Conservation (phyloP, 257 asterid genomes). For the Solanum megistacrolobum region DNA sequence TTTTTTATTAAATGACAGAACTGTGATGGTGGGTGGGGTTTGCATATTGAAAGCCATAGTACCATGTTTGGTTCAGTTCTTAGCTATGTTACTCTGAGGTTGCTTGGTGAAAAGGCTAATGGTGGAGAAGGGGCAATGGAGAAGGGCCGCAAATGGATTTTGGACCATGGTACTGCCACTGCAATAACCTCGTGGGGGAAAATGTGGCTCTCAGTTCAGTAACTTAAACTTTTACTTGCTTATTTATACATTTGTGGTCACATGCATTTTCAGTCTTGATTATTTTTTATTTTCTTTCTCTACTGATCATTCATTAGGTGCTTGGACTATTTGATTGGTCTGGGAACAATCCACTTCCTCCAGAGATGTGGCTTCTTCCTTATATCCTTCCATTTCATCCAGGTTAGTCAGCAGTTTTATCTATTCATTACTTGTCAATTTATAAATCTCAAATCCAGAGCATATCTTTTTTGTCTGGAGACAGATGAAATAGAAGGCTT, state of each 20-base stretch:
- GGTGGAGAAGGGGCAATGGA: slow-evolving; percentile 90
- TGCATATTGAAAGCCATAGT: slow-evolving; percentile 97
- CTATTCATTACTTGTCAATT: background rate
- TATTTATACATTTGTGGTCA: background rate
- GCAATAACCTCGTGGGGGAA: slow-evolving; percentile 97
- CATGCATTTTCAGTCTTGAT: background rate
- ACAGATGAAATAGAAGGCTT: background rate
- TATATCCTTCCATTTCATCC: slow-evolving; percentile 85
- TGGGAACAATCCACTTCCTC: slow-evolving; percentile 97
- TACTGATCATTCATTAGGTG: slow-evolving; percentile 24
- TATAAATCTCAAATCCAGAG: background rate
- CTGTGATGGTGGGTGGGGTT: slow-evolving; percentile 98
- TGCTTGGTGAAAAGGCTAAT: slow-evolving; percentile 91
- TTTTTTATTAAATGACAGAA: slow-evolving; percentile 32
- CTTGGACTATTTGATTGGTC: slow-evolving; percentile 96
- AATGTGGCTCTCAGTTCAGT: slow-evolving; percentile 93
- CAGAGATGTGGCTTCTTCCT: slow-evolving; percentile 93
- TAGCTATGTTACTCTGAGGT: slow-evolving; percentile 79
- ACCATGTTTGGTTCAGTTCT: slow-evolving; percentile 96
- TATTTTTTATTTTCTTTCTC: background rate
- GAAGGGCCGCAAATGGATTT: slow-evolving; percentile 85
- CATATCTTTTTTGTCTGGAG: background rate
- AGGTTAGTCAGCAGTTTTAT: slow-evolving; percentile 29
- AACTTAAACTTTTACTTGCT: background rate
- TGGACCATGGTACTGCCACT: slow-evolving; percentile 88